These are phyloP conservation scores for Arabidopsis suecica DNA, from an alignment of 345 rosid genomes.

Conservation along the genomic window DNA sequence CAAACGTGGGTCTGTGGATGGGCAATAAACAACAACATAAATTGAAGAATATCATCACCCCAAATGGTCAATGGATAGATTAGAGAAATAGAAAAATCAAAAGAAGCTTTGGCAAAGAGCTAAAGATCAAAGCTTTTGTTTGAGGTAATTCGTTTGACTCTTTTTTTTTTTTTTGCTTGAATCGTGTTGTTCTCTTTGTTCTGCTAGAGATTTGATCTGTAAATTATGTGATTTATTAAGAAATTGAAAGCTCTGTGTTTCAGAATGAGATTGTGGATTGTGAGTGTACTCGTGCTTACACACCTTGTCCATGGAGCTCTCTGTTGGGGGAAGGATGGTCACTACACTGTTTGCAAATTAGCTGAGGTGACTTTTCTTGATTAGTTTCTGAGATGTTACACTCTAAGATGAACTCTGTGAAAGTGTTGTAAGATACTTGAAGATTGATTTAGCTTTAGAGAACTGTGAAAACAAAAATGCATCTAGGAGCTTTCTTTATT, in stretches of 20 bases:
- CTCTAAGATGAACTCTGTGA: neutral
- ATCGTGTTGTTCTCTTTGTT: neutral
- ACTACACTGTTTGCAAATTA: conserved; percentile 75
- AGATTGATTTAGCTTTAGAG: neutral
- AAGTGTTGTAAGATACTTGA: neutral
- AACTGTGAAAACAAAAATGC: neutral
- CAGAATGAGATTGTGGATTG: conserved; percentile 50
- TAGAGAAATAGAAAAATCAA: neutral
- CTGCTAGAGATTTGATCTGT: neutral
- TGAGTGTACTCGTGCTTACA: conserved; percentile 52
- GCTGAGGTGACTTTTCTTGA: conserved; percentile 60
- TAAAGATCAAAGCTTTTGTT: conserved; percentile 6
- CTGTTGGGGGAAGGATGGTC: conserved; percentile 91
- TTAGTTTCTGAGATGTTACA: neutral
- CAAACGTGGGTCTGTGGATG: neutral
- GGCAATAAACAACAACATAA: no score
- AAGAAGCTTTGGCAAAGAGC: neutral
- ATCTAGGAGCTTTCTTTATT: neutral
- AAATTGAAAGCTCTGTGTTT: conserved; percentile 2
- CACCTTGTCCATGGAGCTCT: conserved; percentile 62
- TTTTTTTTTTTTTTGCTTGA: neutral
- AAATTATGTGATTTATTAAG: neutral
- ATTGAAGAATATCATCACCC: no score
- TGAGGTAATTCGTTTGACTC: conserved; percentile 25
- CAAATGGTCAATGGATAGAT: neutral